Conservation (phyloP, 371 early-diverging fungal species). For the Syncephalastrum monosporum region DNA sequence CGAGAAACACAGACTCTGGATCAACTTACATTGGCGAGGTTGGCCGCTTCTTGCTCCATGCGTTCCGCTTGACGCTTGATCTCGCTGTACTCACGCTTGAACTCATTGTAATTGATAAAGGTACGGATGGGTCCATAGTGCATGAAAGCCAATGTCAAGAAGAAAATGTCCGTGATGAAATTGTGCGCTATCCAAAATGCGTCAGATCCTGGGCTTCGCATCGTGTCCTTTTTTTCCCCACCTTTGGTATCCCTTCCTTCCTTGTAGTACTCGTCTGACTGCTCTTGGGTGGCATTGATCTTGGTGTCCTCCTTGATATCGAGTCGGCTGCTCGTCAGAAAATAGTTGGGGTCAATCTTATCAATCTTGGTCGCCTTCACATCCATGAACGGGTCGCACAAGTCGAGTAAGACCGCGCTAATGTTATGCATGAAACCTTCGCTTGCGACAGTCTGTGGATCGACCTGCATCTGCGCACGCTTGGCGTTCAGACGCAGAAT, state of each 20-base stretch:
- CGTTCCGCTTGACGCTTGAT: constrained; percentile 54
- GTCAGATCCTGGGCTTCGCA: background rate
- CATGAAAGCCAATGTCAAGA: constrained; percentile 69
- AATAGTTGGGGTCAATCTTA: constrained; percentile 75
- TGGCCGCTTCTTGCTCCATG: constrained; percentile 49
- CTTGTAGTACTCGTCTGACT: constrained; percentile 60
- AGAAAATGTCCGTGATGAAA: constrained; percentile 91
- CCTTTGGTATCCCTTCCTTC: constrained; percentile 4
- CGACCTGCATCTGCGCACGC: constrained; percentile 86
- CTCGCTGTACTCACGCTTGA: constrained; percentile 68
- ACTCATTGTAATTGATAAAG: constrained; percentile 63
- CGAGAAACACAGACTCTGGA: background rate
- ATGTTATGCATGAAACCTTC: constrained; percentile 90
- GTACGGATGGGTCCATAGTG: constrained; percentile 82
- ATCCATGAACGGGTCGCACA: constrained; percentile 88
- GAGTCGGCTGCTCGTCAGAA: constrained; percentile 48
- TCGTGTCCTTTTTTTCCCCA: no score
- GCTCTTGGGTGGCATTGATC: constrained; percentile 74
- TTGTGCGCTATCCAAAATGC: constrained; percentile 36
- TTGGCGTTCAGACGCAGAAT: constrained; percentile 67
- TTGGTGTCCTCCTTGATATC: constrained; percentile 76
- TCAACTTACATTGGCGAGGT: constrained; percentile 38
- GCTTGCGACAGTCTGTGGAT: constrained; percentile 70
- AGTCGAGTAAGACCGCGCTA: constrained; percentile 58
- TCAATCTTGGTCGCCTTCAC: constrained; percentile 66